Evolutionary conservation across 306 rosid genomes (phyloP).

Genomic region (Cercis canadensis): DNA sequence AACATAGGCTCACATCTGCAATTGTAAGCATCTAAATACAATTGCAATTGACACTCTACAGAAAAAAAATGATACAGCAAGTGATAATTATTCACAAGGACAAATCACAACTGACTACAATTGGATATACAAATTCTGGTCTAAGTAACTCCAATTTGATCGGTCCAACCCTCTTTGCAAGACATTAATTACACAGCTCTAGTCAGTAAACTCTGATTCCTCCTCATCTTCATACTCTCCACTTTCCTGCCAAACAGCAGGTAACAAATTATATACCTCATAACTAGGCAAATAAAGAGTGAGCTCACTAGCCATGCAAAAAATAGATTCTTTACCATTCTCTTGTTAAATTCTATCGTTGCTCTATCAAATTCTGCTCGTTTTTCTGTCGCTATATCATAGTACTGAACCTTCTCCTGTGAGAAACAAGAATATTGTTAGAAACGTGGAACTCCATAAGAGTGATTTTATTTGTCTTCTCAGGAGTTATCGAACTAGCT

Average conservation of each 20-base stretch:
- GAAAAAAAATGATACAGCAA: constrained; percentile 31
- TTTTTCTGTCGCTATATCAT: constrained; percentile 87
- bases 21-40: constrained; percentile 36
- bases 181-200: constrained; percentile 32
- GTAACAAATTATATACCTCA: constrained; percentile 17
- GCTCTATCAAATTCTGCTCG: constrained; percentile 90
- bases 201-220: constrained; percentile 61
- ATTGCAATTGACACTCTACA: constrained; percentile 39
- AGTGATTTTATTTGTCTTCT: constrained; percentile 9
- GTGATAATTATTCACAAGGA: constrained; percentile 37
- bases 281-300: constrained; percentile 17
- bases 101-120: constrained; percentile 28
- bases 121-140: constrained; percentile 47
- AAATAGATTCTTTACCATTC: constrained; percentile 57
- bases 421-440: constrained; percentile 34
- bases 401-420: constrained; percentile 93
- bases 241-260: constrained; percentile 65
- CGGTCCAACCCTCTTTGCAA: constrained; percentile 17
- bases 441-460: not conserved
- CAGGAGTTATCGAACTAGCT: constrained; percentile 18
- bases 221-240: constrained; percentile 67
- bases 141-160: constrained; percentile 26
- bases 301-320: constrained; percentile 18
- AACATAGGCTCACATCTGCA: constrained; percentile 34
- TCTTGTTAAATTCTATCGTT: constrained; percentile 68